Conservation (phyloP, 768 basidiomycete species). For the Pleurotus salmoneostramineus region DNA sequence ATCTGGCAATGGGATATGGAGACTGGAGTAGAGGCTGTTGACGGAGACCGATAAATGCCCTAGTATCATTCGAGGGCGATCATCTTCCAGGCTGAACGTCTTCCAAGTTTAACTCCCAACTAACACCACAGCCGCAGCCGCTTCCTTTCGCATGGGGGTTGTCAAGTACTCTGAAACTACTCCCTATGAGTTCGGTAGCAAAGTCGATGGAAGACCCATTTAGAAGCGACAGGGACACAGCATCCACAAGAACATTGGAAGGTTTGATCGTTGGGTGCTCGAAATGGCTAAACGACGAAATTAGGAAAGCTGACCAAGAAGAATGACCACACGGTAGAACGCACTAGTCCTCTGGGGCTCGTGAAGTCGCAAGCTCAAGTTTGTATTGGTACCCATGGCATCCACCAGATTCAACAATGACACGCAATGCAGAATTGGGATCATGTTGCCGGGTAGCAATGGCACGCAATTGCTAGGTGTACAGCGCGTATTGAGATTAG, state of each 20-base stretch:
- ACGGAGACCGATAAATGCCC: neutral
- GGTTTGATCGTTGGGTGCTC: constrained; percentile 67
- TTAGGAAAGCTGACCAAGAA: constrained; percentile 3
- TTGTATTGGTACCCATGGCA: constrained; percentile 99
- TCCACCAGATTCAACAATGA: constrained; percentile 90
- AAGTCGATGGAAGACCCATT: constrained; percentile 90
- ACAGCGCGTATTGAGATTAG: too few species aligned
- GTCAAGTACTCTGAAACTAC: constrained; percentile 74
- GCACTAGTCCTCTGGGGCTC: constrained; percentile 81
- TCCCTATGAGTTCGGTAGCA: constrained; percentile 93
- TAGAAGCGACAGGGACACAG: constrained; percentile 77
- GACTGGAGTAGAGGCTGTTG: neutral
- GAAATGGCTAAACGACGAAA: constrained; percentile 48
- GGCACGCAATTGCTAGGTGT: constrained; percentile 66
- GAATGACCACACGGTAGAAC: constrained; percentile 21
- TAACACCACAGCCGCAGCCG: constrained; percentile 94
- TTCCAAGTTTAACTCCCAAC: constrained; percentile 78
- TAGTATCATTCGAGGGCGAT: neutral
- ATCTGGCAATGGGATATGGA: neutral
- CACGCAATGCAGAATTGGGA: constrained; percentile 63
- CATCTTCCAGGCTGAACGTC: neutral
- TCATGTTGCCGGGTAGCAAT: constrained; percentile 68
- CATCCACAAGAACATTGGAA: constrained; percentile 80
- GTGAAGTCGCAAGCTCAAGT: constrained; percentile 68
- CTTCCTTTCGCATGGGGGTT: constrained; percentile 91